Evolutionary conservation across 2,329 filamentous ascomycete genomes (phyloP), one percentile per base, ranked within the genome.

Genomic region (Emericellopsis cladophorae): DNA sequence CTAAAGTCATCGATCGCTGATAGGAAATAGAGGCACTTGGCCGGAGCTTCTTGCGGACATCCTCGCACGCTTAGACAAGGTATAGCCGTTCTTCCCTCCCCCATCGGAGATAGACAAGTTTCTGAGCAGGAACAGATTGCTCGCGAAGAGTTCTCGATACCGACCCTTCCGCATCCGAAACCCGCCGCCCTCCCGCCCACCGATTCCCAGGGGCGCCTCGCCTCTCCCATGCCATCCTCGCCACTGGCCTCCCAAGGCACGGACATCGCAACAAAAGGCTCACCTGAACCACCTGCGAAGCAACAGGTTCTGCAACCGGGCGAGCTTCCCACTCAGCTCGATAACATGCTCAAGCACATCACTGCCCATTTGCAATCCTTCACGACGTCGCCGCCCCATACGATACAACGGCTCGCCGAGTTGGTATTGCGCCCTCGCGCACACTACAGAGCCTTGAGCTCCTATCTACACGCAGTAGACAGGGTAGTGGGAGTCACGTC

Each of bases 401-500:
- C 92, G 4, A 75, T 95, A 46, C 92, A 98, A 62, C 83, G 92
- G 32, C 74, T 98, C 18, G 79, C 88, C 18, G 92, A 98, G 66
- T 79, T 96, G 24, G 67, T 95, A 5, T 68, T 94, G 31, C 63
- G 70, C 22, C 92, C 92, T 1, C 81, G 69, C 45, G 71, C 72
- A 42, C 84, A 95, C 61, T 95, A 96, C 65, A 78, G 75, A 45
- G 83, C 79, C 40, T 72, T 96, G 3, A 78, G 85, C 1, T 74
- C 88, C 10, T 98, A 92, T 58, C 76, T 98, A 10, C 84, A 92
- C 51, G 92, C 92, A 3, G 74, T 96, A 38, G 87, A 96, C 57
- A 81, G 92, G 42, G 82, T 95, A 18, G 79, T 95, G 21, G 87
- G 84, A 42, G 92, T 98, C 42, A 93, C 88, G 10, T 95, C 86